Conservation (phyloP, 1,139 yeast genomes). For the Taphrina flavorubra region DNA sequence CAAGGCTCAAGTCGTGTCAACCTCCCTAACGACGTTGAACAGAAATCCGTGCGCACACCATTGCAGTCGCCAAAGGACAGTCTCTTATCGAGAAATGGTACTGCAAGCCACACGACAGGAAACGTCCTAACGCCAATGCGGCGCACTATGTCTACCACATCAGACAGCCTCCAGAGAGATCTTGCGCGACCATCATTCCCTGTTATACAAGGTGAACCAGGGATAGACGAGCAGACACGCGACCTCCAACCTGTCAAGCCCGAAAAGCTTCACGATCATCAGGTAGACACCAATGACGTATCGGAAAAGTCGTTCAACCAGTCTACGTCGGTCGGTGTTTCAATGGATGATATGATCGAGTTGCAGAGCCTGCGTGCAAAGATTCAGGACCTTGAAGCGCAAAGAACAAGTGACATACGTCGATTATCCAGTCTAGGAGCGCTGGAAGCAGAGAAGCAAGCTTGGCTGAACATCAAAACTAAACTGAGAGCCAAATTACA, state of each 20-base stretch:
- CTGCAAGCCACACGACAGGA: neutral
- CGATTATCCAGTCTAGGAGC: conserved; percentile 13
- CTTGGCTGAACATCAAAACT: conserved; percentile 18
- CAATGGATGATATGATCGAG: neutral
- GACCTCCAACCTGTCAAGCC: neutral
- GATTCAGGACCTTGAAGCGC: conserved; percentile 7
- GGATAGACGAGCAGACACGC: neutral
- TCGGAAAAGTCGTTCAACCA: too few relatives aligned
- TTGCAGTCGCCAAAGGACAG: neutral
- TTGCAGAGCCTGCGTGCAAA: neutral
- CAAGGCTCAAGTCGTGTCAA: neutral
- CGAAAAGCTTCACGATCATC: neutral
- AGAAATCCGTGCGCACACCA: neutral
- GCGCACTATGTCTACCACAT: neutral
- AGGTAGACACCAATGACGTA: neutral
- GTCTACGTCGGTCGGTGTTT: neutral
- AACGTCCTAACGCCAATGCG: neutral
- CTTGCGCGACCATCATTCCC: neutral
- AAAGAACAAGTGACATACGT: conserved; percentile 6
- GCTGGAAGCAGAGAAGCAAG: conserved; percentile 23
- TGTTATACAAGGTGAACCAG: neutral
- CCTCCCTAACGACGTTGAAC: neutral
- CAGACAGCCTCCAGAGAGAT: neutral
- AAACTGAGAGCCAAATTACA: conserved; percentile 28
- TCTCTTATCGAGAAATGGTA: neutral